Evolutionary conservation across 169 alveolate genomes (phyloP).

Genomic region (Eimeria zaria): DNA sequence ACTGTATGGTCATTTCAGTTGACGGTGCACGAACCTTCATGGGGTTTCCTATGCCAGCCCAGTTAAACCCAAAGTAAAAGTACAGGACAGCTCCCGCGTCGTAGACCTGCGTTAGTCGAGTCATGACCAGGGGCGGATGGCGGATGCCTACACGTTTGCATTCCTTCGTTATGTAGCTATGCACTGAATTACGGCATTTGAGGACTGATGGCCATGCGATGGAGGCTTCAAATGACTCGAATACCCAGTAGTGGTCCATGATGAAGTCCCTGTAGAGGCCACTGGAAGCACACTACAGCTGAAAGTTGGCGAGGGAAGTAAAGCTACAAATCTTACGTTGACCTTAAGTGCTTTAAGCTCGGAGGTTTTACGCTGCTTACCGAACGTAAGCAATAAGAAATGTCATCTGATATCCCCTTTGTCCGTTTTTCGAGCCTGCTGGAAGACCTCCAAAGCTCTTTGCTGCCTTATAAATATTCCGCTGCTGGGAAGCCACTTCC

Average conservation of each 20-base stretch:
- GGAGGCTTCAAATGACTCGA: constrained; percentile 90
- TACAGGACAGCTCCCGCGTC: constrained; percentile 93
- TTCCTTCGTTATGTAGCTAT: constrained; percentile 87
- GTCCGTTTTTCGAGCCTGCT: constrained; percentile 69
- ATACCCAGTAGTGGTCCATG: constrained; percentile 80
- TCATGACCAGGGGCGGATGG: constrained; percentile 88
- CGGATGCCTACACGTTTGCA: constrained; percentile 88
- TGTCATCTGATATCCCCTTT: constrained; percentile 69
- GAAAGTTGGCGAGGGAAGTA: not conserved
- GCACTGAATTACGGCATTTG: constrained; percentile 82
- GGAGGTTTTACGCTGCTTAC: not conserved
- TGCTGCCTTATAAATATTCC: constrained; percentile 83
- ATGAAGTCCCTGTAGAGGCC: constrained; percentile 71
- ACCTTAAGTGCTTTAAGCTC: not conserved
- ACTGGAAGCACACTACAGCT: not conserved
- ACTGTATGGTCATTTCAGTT: too few relatives aligned
- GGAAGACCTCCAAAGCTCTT: constrained; percentile 66
- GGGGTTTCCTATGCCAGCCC: constrained; percentile 88
- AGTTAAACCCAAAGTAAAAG: constrained; percentile 91
- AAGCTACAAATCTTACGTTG: not conserved
- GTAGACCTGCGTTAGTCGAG: constrained; percentile 92
- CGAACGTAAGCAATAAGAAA: constrained; percentile 58
- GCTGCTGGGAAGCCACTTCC: constrained; percentile 88
- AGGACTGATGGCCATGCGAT: constrained; percentile 91
- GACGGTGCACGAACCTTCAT: constrained; percentile 78